These are phyloP conservation scores for Plectranthus barbatus DNA, from an alignment of 257 asterid genomes.

Conservation along the genomic window DNA sequence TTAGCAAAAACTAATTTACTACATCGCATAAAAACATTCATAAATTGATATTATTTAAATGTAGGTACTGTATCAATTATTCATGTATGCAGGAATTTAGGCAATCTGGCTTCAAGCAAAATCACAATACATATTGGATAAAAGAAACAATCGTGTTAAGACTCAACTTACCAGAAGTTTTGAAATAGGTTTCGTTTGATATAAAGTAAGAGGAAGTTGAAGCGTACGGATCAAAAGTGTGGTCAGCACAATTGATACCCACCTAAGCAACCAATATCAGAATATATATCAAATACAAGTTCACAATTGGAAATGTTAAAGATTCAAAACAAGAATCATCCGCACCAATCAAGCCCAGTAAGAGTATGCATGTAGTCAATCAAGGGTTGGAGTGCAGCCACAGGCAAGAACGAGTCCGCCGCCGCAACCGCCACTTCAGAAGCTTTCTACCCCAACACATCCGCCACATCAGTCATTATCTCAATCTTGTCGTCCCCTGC, in stretches of 20 bases:
- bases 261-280: too few species aligned
- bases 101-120: background rate
- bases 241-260: slow-evolving; percentile 58
- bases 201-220: slow-evolving; percentile 57
- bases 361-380: slow-evolving; percentile 57
- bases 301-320: background rate
- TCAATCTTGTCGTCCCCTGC: slow-evolving; percentile 35
- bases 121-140: background rate
- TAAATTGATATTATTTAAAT: too few species aligned
- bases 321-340: background rate
- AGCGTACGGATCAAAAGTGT: slow-evolving; percentile 54
- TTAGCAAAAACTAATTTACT: too few species aligned
- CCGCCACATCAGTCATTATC: slow-evolving; percentile 45
- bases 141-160: background rate
- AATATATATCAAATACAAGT: slow-evolving; percentile 23
- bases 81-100: background rate
- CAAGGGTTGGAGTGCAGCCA: slow-evolving; percentile 62
- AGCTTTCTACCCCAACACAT: slow-evolving; percentile 40
- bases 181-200: slow-evolving; percentile 64
- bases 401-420: slow-evolving; percentile 69
- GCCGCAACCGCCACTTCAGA: slow-evolving; percentile 54
- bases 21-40: too few species aligned
- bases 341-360: slow-evolving; percentile 72
- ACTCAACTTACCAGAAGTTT: slow-evolving; percentile 69
- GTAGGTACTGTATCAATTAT: too few species aligned